Base-by-base conservation (phyloP, 257 asterid genomes). In the Penstemon barbatus region DNA sequence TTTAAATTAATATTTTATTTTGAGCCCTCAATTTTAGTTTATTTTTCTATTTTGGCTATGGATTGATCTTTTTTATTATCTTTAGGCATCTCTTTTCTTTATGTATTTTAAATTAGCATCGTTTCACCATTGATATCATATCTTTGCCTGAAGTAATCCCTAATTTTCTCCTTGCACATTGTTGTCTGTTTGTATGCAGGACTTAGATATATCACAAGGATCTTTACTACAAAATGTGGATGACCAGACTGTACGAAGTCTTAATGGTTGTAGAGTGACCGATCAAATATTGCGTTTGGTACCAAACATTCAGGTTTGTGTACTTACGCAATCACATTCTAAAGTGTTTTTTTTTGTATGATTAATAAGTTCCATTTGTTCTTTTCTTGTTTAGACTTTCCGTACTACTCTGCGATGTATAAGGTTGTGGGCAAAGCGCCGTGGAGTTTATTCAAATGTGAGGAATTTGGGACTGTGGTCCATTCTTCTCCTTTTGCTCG, bases 391-490 rank as follows among this genome's bases (percentile, higher is more conserved):
- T 46, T 69, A 89, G 96, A 89, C 77, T 69, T 91, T 91, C 71
- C 89, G 92, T 11, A 84, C 95, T 69, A 69, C 94, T 49, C 75
- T 87, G 69, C 81, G 95, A 64, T 86, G 90, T 78, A 44, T 88
- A 89, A 81, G 96, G 83, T 77, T 88, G 67, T 90, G 97, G 96
- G 96, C 96, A 2, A 86, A 86, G 77, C 81, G 83, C 63, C 90
- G 97, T 25, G 97, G 97, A 73, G 92, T 90, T 78, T 88, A 90
- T 84, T 90, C 97, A 56, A 90, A 90, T 81, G 96, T 90, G 73
- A 82, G 90, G 33, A 74, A 48, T 53, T 71, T 63, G 69, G 18
- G 60, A 70, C 45, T n/a, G 5, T 49, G n/a, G 18, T 61, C 62
- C 39, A 51, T 66, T 9, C 53, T 49, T 57, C 43, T 58, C 46